Conservation (phyloP, 306 rosid genomes). For the Inga laurina region DNA sequence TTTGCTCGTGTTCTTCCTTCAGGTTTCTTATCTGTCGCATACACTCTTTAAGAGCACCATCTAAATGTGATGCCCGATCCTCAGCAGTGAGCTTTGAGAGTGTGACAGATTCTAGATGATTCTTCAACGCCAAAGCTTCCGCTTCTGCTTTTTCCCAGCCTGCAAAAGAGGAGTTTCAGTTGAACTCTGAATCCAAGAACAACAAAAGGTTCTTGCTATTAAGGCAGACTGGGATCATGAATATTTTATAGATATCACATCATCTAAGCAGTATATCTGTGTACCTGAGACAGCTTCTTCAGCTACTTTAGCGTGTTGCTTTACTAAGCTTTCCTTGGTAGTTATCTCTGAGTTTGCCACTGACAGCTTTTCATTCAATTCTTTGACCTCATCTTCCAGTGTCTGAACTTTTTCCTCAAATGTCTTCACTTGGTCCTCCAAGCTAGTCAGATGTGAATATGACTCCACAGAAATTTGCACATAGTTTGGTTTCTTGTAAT, state of each 20-base stretch:
- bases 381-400: slow-evolving; percentile 70
- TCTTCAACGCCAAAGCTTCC: slow-evolving; percentile 91
- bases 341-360: slow-evolving; percentile 79
- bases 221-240: slow-evolving; percentile 16
- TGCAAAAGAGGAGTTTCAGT: slow-evolving; percentile 38
- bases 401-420: slow-evolving; percentile 71
- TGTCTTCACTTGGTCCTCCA: slow-evolving; percentile 89
- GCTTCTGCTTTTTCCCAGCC: slow-evolving; percentile 99
- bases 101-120: slow-evolving; percentile 85
- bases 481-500: slow-evolving; percentile 77
- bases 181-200: slow-evolving; percentile 20
- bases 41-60: slow-evolving; percentile 98
- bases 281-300: slow-evolving; percentile 99
- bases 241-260: background rate
- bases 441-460: slow-evolving; percentile 76
- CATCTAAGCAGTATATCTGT: slow-evolving; percentile 51
- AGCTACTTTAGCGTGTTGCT: slow-evolving; percentile 97
- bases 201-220: slow-evolving; percentile 14
- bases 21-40: slow-evolving; percentile 94
- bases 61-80: slow-evolving; percentile 93
- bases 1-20: slow-evolving; percentile 93
- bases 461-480: slow-evolving; percentile 96
- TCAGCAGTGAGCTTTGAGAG: slow-evolving; percentile 89
- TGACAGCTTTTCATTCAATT: slow-evolving; percentile 74
- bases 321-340: slow-evolving; percentile 80